A percentile compares a stretch with the other conserved stretches of the same genome.
Evolutionary conservation across 345 rosid species (phyloP).

Genomic region (Limnanthes douglasii): DNA sequence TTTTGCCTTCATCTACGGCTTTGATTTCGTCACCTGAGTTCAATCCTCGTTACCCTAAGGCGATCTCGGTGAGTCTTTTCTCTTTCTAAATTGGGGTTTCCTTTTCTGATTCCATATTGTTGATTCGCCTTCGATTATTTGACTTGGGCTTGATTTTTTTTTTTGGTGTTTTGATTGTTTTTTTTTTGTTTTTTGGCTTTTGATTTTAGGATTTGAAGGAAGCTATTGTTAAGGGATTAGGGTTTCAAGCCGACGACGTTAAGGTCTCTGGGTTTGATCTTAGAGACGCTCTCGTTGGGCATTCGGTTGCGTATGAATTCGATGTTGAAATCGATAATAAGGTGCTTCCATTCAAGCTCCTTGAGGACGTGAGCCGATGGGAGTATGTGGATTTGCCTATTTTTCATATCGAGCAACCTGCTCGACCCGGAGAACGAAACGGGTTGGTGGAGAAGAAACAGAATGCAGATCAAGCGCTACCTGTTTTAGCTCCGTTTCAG

Average conservation of each 20-base stretch:
- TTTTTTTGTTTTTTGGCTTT: not conserved
- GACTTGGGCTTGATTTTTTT: not conserved
- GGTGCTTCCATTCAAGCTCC: slow-evolving; percentile 64
- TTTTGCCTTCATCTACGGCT: slow-evolving; percentile 18
- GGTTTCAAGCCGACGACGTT: slow-evolving; percentile 62
- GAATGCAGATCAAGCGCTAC: slow-evolving; percentile 22
- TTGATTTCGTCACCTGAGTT: slow-evolving; percentile 26
- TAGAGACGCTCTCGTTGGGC: slow-evolving; percentile 74
- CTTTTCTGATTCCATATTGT: too few relatives aligned
- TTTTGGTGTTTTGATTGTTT: not conserved
- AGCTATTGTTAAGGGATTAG: slow-evolving; percentile 65
- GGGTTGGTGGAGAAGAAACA: slow-evolving; percentile 27
- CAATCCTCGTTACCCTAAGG: slow-evolving; percentile 41
- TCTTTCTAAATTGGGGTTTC: not conserved
- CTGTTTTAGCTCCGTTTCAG: slow-evolving; percentile 84
- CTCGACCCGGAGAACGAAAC: slow-evolving; percentile 14
- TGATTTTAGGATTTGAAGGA: slow-evolving; percentile 73
- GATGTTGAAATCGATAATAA: slow-evolving; percentile 55
- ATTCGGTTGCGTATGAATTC: slow-evolving; percentile 72
- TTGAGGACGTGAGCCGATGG: slow-evolving; percentile 89
- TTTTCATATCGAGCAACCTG: slow-evolving; percentile 32
- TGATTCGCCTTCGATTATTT: too few relatives aligned
- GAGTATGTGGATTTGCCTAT: slow-evolving; percentile 81
- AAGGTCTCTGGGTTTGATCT: slow-evolving; percentile 69
- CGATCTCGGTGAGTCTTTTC: slow-evolving; percentile 41